These are phyloP conservation scores for Myochromella boudieri DNA, from an alignment of 768 basidiomycete genomes.

Conservation along the genomic window DNA sequence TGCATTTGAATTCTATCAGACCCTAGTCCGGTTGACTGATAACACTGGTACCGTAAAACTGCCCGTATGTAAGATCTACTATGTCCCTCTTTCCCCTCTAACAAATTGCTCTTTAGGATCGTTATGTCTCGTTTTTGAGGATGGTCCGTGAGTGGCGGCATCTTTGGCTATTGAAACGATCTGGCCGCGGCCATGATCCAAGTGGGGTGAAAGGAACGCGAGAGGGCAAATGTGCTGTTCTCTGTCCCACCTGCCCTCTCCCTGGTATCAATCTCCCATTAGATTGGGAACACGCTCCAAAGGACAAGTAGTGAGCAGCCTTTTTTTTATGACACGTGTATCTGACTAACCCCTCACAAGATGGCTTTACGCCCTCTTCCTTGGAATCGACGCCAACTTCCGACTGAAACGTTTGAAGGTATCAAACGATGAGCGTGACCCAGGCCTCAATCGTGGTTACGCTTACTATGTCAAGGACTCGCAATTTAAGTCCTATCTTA, in stretches of 20 bases:
- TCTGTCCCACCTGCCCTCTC: conserved; percentile 29
- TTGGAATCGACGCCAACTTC: conserved; percentile 34
- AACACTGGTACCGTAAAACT: conserved; percentile 7
- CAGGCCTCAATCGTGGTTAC: conserved; percentile 24
- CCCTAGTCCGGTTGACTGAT: not conserved
- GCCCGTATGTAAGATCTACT: no score
- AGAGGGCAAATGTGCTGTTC: conserved; percentile 20
- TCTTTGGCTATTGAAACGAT: conserved; percentile 14
- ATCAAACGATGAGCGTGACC: conserved; percentile 24
- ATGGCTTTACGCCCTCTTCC: conserved; percentile 24
- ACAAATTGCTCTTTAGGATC: conserved; percentile 10
- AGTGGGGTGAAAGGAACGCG: conserved; percentile 9
- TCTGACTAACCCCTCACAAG: conserved; percentile 4
- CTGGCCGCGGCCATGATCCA: conserved; percentile 15
- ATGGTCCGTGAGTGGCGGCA: conserved; percentile 14
- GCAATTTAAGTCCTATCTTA: conserved; percentile 22
- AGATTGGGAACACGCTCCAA: conserved; percentile 16
- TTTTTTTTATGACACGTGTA: not conserved
- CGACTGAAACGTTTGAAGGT: conserved; percentile 26
- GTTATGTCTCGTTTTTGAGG: conserved; percentile 6
- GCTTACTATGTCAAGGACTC: conserved; percentile 26
- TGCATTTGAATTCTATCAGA: conserved; percentile 7
- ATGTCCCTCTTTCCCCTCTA: no score
- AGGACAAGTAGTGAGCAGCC: conserved; percentile 15
- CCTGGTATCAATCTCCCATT: conserved; percentile 22